Conservation (phyloP, 202 grass and related monocot species). For the Panicum virgatum region DNA sequence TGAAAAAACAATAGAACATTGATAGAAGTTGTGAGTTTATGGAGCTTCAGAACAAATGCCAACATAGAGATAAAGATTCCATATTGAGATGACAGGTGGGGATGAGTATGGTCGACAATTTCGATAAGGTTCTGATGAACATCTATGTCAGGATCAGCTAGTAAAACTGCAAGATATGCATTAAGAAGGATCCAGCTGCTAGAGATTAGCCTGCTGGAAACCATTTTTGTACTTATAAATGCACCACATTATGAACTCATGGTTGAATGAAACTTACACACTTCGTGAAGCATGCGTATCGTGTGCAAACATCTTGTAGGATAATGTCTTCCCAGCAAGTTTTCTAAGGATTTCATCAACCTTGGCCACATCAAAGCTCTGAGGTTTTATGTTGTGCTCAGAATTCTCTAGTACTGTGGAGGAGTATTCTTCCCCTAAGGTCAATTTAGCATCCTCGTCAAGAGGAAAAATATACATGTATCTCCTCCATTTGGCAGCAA, state of each 20-base stretch:
- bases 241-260: background rate
- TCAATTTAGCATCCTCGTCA: constrained; percentile 40
- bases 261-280: constrained; percentile 46
- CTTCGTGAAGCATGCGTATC: constrained; percentile 94
- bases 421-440: constrained; percentile 28
- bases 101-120: background rate
- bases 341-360: constrained; percentile 75
- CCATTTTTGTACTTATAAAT: background rate
- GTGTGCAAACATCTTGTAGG: constrained; percentile 92
- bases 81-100: background rate
- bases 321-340: constrained; percentile 74
- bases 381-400: constrained; percentile 37
- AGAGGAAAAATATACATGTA: constrained; percentile 98
- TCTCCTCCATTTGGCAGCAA: constrained; percentile 88
- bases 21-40: background rate
- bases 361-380: constrained; percentile 68
- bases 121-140: background rate
- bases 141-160: background rate
- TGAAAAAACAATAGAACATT: constrained; percentile 46
- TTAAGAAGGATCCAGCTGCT: background rate
- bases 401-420: constrained; percentile 28
- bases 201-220: background rate
- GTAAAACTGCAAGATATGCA: background rate
- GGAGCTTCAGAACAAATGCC: background rate
- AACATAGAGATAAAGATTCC: background rate